These are phyloP conservation scores for Kodamaea arcana DNA, from an alignment of 1,139 yeast species.

Conservation along the genomic window DNA sequence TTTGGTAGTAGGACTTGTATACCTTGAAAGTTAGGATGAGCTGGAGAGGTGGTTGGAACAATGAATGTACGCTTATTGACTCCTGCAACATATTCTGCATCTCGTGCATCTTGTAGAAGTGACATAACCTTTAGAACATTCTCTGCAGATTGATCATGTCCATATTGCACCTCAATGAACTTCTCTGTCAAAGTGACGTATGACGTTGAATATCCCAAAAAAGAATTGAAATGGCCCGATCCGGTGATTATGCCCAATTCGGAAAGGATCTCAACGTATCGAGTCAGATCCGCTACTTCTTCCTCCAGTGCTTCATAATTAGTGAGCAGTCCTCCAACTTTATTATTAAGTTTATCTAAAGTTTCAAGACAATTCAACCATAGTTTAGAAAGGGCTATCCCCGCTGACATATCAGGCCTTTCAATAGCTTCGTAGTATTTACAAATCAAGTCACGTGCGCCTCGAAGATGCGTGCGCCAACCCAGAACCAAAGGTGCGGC, in stretches of 20 bases:
- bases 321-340: not conserved
- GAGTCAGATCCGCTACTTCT: not conserved
- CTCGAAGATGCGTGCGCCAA: slow-evolving; percentile 41
- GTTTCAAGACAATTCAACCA: slow-evolving; percentile 45
- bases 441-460: slow-evolving; percentile 37
- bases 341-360: slow-evolving; percentile 8
- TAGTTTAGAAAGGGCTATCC: slow-evolving; percentile 41
- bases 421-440: slow-evolving; percentile 26
- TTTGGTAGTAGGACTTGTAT: not conserved
- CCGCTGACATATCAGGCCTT: slow-evolving; percentile 14
- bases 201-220: slow-evolving; percentile 30
- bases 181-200: slow-evolving; percentile 28
- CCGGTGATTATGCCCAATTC: slow-evolving; percentile 20
- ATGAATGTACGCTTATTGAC: slow-evolving; percentile 15
- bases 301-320: not conserved
- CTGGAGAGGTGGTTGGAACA: slow-evolving; percentile 24
- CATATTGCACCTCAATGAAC: slow-evolving; percentile 7
- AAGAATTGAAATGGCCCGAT: slow-evolving; percentile 28
- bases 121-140: slow-evolving; percentile 24
- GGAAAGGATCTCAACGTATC: slow-evolving; percentile 30
- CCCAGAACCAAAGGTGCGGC: slow-evolving; percentile 28
- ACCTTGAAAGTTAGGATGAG: slow-evolving; percentile 25
- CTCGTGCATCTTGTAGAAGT: slow-evolving; percentile 20
- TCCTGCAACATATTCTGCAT: slow-evolving; percentile 20
- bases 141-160: slow-evolving; percentile 5